Evolutionary conservation across 1,284 basidiomycete genomes (phyloP).

Genomic region (Gastroboletus turbinatus): DNA sequence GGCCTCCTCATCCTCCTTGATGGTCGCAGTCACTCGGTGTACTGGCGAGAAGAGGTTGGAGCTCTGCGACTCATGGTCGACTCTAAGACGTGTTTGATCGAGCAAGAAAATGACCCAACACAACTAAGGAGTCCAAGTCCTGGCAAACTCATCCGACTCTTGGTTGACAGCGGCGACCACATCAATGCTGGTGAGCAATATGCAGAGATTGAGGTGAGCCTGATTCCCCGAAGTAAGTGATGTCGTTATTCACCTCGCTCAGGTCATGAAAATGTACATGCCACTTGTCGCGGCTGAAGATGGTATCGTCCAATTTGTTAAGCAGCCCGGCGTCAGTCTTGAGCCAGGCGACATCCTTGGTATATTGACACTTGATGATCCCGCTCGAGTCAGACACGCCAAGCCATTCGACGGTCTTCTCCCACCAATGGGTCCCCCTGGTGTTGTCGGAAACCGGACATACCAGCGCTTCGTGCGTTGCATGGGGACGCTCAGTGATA

Average conservation of each 20-base stretch:
- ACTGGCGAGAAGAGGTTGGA: constrained; percentile 98
- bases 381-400: constrained; percentile 95
- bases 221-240: not conserved
- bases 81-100: constrained; percentile 96
- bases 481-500: constrained; percentile 84
- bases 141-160: constrained; percentile 93
- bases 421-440: constrained; percentile 82
- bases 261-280: constrained; percentile 99
- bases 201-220: constrained; percentile 91
- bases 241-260: constrained; percentile 19
- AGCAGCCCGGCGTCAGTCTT: constrained; percentile 95
- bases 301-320: constrained; percentile 95
- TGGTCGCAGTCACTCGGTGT: constrained; percentile 95
- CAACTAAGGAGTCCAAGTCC: constrained; percentile 96
- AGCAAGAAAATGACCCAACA: constrained; percentile 99
- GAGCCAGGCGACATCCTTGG: constrained; percentile 98
- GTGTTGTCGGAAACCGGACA: constrained; percentile 87
- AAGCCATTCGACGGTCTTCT: constrained; percentile 97
- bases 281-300: constrained; percentile 95
- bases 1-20: constrained; percentile 91
- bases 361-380: constrained; percentile 96
- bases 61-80: constrained; percentile 93
- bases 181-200: constrained; percentile 95
- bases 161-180: constrained; percentile 97
- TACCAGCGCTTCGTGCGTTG: constrained; percentile 85